Evolutionary conservation across 805 yeast genomes (phyloP).

Genomic region (Wickerhamiella cacticola): DNA sequence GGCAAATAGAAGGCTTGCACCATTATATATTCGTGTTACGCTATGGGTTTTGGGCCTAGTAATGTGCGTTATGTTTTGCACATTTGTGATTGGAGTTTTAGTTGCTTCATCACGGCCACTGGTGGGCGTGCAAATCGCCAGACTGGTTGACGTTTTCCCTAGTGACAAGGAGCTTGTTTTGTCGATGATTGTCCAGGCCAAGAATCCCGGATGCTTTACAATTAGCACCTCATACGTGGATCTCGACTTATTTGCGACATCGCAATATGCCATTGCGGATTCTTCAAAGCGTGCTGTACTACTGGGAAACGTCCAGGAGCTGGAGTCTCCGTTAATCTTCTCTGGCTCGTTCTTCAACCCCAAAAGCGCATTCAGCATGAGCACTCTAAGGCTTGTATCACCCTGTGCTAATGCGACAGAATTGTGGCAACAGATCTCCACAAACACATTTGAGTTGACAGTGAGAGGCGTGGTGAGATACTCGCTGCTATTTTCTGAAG

Average conservation of each 20-base stretch:
- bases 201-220: conserved; percentile 76
- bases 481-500: conserved; percentile 47
- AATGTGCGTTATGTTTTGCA: conserved; percentile 33
- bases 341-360: conserved; percentile 66
- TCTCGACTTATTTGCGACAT: conserved; percentile 61
- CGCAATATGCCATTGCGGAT: conserved; percentile 21
- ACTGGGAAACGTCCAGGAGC: conserved; percentile 51
- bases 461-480: conserved; percentile 74
- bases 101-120: conserved; percentile 80
- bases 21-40: conserved; percentile 23
- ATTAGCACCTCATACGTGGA: conserved; percentile 54
- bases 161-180: conserved; percentile 78
- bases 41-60: conserved; percentile 27
- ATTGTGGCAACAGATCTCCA: conserved; percentile 60
- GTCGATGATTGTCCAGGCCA: conserved; percentile 62
- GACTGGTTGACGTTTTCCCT: conserved; percentile 60
- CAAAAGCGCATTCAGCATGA: conserved; percentile 44
- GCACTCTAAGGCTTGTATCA: conserved; percentile 55
- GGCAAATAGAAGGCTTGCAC: conserved; percentile 6
- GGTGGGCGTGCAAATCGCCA: conserved; percentile 46
- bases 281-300: conserved; percentile 49
- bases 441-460: conserved; percentile 75
- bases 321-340: conserved; percentile 66
- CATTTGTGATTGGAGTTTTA: conserved; percentile 72
- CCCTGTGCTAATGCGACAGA: conserved; percentile 46